phyloP scores from a whole-genome alignment of 495 filamentous ascomycete species.

The Chaetomidium leptoderma region DNA sequence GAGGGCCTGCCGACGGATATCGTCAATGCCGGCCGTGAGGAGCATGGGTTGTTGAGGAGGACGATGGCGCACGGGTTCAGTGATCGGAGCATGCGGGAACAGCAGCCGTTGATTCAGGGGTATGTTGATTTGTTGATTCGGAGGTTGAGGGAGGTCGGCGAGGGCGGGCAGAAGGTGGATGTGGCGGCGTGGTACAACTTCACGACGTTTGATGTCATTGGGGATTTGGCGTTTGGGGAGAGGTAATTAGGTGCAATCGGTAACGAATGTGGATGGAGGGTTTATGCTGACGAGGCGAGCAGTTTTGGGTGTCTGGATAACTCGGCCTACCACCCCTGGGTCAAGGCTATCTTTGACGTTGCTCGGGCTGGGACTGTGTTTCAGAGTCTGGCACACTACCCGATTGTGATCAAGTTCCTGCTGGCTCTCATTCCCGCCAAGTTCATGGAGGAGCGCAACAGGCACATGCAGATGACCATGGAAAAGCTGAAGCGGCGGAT shows the following conservation, averaged over 20 bases:
- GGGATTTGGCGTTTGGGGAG: slow-evolving; percentile 58
- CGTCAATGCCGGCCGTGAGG: slow-evolving; percentile 33
- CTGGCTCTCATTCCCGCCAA: slow-evolving; percentile 25
- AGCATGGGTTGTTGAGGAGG: slow-evolving; percentile 43
- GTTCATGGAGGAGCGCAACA: slow-evolving; percentile 30
- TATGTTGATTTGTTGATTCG: slow-evolving; percentile 48
- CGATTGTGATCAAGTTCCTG: slow-evolving; percentile 26
- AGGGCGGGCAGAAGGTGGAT: slow-evolving; percentile 35
- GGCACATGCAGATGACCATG: slow-evolving; percentile 35
- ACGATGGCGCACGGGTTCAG: slow-evolving; percentile 54
- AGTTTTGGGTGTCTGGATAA: slow-evolving; percentile 52
- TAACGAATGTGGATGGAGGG: not conserved
- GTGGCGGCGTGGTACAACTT: slow-evolving; percentile 55
- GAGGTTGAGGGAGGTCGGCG: slow-evolving; percentile 39
- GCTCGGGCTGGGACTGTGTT: slow-evolving; percentile 36
- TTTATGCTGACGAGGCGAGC: not conserved
- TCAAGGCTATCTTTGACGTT: slow-evolving; percentile 45
- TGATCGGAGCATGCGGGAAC: slow-evolving; percentile 45
- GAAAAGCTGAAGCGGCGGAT: slow-evolving; percentile 44
- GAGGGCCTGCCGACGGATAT: slow-evolving; percentile 29
- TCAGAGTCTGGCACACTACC: slow-evolving; percentile 31
- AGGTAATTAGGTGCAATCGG: slow-evolving; percentile 11
- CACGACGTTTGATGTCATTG: slow-evolving; percentile 60
- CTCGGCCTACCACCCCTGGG: slow-evolving; percentile 51
- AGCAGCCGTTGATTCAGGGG: slow-evolving; percentile 43